Base-by-base conservation (phyloP, 805 yeast genomes). In the Teunomyces panamensis region DNA sequence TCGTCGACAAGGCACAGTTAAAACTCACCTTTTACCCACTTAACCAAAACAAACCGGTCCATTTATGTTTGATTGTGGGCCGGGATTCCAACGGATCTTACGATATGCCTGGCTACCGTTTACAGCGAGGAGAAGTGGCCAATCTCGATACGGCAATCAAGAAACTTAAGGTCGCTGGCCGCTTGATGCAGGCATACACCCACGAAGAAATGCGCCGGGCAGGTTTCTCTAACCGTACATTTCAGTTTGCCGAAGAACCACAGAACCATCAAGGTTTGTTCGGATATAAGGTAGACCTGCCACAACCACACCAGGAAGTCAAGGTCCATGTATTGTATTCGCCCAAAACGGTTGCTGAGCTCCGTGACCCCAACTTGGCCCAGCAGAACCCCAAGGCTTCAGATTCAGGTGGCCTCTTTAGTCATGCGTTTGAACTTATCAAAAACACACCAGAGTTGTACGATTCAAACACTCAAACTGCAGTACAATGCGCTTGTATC, bases 101-200 rank as follows among this genome's bases (percentile, higher is more conserved):
- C 60, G 97, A 91, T 57, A 78, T 88, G 53, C 90, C 95, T 0
- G 49, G 61, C 2, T 73, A 77, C 53, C 76, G 73, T 45, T 52
- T 57, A 5, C 54, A 61, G 17, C 63, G 73, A 29, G 76, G 75
- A 0, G 94, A 87, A 54, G 85, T 84, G 2, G 83, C 87, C 51
- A 80, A 74, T 10, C 56, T 91, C 17, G 83, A 83, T n/a, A 62
- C 83, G 4, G 96, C 96, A 1, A 69, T 87, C 14, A 73, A 71
- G 53, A 89, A 89, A 61, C 62, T 92, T 53, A 80, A 94, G 56
- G 80, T 89, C 50, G 96, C 88, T 3, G 96, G 87, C 4, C 75
- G 96, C 56, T 65, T 91, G 65, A 88, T 89, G 96, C 92, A 89
- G 57, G 95, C 96, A 0, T 90, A 79, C 64, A 91, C 97, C 0